These are phyloP conservation scores for Coemansia sp. DNA, from an alignment of 192 early-diverging fungal species.

Conservation along the genomic window DNA sequence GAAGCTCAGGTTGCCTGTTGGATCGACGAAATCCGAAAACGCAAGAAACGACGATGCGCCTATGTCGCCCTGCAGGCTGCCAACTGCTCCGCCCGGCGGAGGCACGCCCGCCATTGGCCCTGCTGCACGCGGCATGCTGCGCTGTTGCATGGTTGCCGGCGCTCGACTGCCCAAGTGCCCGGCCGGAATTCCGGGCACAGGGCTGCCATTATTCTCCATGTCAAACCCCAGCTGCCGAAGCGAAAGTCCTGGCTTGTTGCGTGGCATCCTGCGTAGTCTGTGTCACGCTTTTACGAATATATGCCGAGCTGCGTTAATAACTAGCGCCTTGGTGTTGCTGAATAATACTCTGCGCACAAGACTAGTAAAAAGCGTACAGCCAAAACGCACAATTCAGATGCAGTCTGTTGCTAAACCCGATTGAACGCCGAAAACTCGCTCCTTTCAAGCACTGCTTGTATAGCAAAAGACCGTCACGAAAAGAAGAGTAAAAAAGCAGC, in stretches of 20 bases:
- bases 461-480: too few species aligned
- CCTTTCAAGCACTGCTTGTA: too few species aligned
- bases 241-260: conserved; percentile 45
- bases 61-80: background rate
- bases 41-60: conserved; percentile 20
- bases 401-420: too few species aligned
- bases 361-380: too few species aligned
- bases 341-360: too few species aligned
- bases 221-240: conserved; percentile 42
- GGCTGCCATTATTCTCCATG: conserved; percentile 16
- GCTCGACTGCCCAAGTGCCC: background rate
- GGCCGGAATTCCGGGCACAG: background rate
- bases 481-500: too few species aligned
- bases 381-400: too few species aligned
- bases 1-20: conserved; percentile 82
- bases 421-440: too few species aligned
- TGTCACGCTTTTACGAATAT: conserved; percentile 2
- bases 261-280: conserved; percentile 21
- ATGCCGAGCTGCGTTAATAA: conserved; percentile 5
- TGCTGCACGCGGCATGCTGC: background rate
- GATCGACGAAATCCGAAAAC: conserved; percentile 46
- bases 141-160: background rate
- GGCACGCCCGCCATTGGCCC: background rate
- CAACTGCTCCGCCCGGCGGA: background rate
- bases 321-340: too few species aligned